Percentiles rank a stretch among this genome's conserved stretches.
These are phyloP conservation scores for Xylaria cubensis DNA, from an alignment of 495 filamentous ascomycete species.

Conservation along the genomic window DNA sequence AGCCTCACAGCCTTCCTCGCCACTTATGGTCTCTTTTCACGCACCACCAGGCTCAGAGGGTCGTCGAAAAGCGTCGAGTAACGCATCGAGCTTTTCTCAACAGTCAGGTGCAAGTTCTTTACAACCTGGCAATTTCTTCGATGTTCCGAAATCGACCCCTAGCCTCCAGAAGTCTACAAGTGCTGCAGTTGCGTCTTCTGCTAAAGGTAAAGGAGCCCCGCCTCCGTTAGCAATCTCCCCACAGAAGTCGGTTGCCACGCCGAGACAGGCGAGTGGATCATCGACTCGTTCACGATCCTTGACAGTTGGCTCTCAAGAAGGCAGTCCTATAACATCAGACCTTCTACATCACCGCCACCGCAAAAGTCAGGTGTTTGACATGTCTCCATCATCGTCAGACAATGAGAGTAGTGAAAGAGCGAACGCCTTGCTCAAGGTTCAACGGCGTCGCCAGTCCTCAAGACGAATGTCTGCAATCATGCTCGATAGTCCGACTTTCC, in stretches of 20 bases:
- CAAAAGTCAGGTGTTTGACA: conserved; percentile 91
- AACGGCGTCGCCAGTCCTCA: conserved; percentile 89
- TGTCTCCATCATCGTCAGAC: conserved; percentile 96
- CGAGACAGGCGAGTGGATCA: conserved; percentile 53
- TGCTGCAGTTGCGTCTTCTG: conserved; percentile 72
- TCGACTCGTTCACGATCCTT: conserved; percentile 78
- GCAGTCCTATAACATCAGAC: conserved; percentile 71
- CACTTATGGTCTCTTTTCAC: conserved; percentile 89
- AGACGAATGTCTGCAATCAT: conserved; percentile 89
- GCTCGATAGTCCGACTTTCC: conserved; percentile 80
- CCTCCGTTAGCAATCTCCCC: conserved; percentile 57
- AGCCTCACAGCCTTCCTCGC: conserved; percentile 91
- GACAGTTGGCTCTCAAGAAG: conserved; percentile 94
- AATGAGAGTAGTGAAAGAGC: conserved; percentile 93
- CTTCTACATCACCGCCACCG: conserved; percentile 84
- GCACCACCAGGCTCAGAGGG: conserved; percentile 63
- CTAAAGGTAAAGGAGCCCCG: conserved; percentile 70
- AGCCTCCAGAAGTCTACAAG: conserved; percentile 64
- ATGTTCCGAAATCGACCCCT: conserved; percentile 66
- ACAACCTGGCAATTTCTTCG: conserved; percentile 77
- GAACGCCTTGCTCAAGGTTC: conserved; percentile 90
- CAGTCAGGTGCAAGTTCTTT: conserved; percentile 70
- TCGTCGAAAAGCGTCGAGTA: conserved; percentile 77
- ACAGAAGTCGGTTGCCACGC: conserved; percentile 56
- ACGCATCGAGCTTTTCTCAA: conserved; percentile 81